Base-by-base conservation (phyloP, 1,139 yeast species). In the Protomyces gravidus region DNA sequence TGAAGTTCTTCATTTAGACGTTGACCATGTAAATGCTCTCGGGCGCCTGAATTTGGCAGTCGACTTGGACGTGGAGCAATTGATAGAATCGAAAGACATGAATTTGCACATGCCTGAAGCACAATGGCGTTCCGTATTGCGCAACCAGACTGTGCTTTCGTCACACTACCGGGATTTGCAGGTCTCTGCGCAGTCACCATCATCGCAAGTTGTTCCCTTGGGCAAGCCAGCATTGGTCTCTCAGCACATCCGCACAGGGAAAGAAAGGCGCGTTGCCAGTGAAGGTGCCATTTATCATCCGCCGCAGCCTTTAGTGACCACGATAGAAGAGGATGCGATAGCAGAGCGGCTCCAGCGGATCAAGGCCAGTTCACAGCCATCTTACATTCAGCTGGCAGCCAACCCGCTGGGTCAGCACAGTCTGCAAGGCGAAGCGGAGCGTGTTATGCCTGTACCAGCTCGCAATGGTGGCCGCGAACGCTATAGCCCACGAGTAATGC, bases 251-350 rank as follows among this genome's bases (percentile, higher is more conserved):
- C 51, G 58, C 15, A 32, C n/a, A n/a, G 58, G 48, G 17, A 42
- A 36, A 13, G 17, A 23, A 6, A 36, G 58, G 13, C 50, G 58
- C n/a, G 51, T 53, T 5, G 46, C 27, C 32, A 53, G 58, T 26
- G 58, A 53, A n/a, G 51, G 58, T 21, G 45, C 58, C 19, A 53
- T 53, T 28, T 25, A 15, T 3, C 46, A 30, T 26, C 21, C 39
- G 5, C 26, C 42, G 6, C 21, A 50, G 26, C 51, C 58, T 3
- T 51, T 53, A 11, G 47, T 46, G 11, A 45, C 51, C 27, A 45
- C 58, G 27, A 32, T 53, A 13, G 58, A 53, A 17, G 58, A 53
- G 46, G 58, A 53, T 21, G 36, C 42, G 13, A 13, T 19, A 4
- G 2, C 17, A 5, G 42, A 36, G 42, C 42, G 42, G 11, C 19